These are phyloP conservation scores for Allodekkera sacchari DNA, from an alignment of 805 yeast species.

Conservation along the genomic window DNA sequence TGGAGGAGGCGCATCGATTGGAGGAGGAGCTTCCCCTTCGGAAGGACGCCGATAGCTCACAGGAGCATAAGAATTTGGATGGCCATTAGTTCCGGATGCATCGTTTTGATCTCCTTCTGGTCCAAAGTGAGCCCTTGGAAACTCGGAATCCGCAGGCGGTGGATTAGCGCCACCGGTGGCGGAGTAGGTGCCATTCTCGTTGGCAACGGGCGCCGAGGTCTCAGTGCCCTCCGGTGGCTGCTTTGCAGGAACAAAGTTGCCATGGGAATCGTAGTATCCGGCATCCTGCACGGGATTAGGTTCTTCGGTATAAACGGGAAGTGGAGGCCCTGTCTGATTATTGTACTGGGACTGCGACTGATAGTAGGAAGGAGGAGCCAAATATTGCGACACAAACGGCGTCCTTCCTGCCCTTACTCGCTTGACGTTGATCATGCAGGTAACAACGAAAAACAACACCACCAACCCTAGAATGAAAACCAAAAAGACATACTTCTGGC, in stretches of 20 bases:
- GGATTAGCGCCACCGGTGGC: too few relatives aligned
- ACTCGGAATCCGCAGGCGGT: conserved; percentile 2
- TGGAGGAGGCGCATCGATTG: too few relatives aligned
- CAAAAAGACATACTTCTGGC: conserved; percentile 55
- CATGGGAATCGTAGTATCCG: conserved; percentile 67
- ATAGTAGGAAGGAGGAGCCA: conserved; percentile 60
- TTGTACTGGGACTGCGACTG: conserved; percentile 48
- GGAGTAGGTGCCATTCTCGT: background rate
- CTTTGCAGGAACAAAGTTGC: conserved; percentile 31
- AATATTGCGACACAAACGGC: conserved; percentile 54
- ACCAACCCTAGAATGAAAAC: conserved; percentile 48
- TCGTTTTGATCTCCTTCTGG: too few relatives aligned
- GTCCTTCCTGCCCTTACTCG: conserved; percentile 42
- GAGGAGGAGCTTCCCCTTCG: too few relatives aligned
- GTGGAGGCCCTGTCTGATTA: conserved; percentile 23
- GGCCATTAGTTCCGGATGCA: too few relatives aligned
- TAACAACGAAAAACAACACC: conserved; percentile 37
- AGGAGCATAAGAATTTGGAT: too few relatives aligned
- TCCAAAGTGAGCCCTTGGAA: background rate
- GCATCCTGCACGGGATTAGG: conserved; percentile 63
- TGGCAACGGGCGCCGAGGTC: background rate
- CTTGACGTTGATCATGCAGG: conserved; percentile 46
- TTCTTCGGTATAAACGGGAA: conserved; percentile 60
- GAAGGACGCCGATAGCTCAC: too few relatives aligned
- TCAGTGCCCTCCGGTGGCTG: background rate